A percentile compares a stretch with the other conserved stretches of the same genome.
These are phyloP conservation scores for Eucalyptus caleyi DNA, from an alignment of 345 rosid genomes.

Conservation along the genomic window DNA sequence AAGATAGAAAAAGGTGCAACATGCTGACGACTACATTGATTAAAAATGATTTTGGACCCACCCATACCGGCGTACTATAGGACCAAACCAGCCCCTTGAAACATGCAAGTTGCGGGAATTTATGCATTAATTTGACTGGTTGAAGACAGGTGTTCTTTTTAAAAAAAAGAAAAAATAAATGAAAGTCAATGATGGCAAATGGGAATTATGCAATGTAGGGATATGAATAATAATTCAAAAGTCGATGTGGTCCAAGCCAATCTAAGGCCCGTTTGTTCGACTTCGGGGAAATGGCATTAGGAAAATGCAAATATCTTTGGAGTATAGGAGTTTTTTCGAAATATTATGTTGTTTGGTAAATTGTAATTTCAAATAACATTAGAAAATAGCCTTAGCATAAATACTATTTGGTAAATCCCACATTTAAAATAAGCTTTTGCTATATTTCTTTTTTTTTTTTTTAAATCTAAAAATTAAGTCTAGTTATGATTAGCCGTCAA, in stretches of 20 bases:
- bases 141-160: background rate
- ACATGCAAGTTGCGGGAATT: background rate
- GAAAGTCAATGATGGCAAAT: background rate
- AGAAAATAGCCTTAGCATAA: no score
- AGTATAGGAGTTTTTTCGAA: accelerated
- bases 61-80: background rate
- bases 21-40: background rate
- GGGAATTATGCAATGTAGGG: background rate
- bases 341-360: no score
- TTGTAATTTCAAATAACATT: no score
- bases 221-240: background rate
- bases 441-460: no score
- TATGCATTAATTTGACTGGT: background rate
- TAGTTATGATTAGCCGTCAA: accelerated
- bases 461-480: no score
- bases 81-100: background rate
- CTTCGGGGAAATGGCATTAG: accelerated
- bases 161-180: no score
- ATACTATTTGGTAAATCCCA: no score
- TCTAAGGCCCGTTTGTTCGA: background rate
- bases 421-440: no score
- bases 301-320: no score
- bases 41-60: background rate
- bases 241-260: background rate
- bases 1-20: background rate